Base-by-base conservation (phyloP, 495 filamentous ascomycete species). In the Collariella sp. region DNA sequence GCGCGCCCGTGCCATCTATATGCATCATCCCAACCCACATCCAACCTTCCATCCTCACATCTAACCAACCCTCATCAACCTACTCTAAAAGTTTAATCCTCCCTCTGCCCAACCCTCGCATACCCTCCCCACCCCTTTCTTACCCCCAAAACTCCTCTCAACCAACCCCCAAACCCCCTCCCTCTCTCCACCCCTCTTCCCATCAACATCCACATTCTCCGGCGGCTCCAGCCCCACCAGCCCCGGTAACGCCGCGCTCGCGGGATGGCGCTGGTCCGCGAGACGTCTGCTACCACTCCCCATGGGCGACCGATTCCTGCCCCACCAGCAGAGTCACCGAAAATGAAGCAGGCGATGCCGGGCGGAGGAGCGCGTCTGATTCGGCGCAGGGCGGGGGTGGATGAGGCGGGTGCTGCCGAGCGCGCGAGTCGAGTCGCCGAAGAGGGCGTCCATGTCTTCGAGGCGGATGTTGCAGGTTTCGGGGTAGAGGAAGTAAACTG, bases 401-500 rank as follows among this genome's bases (percentile, higher is more conserved):
- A 76, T 11, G 82, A 83, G 16, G 78, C 69, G n/a, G 74, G 73
- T 0, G 75, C n/a, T 75, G 24, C 78, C 83, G 35, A 85, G 73
- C 2, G 85, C 85, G 22, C 76, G 87, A 10, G 86, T 89, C 31
- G 89, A 86, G 70, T 96, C 91, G 41, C 91, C 91, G 62, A 96
- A 96, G 10, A 96, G 70, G 19, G 76, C 67, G 66, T 94, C 85
- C 93, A 98, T 98, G 60, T 98, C 94, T 71, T 98, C 93, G 56
- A 98, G 77, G 56, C 90, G 83, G 60, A 98, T 84, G 55, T 91
- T 91, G 61, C 89, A 89, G 0, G 93, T 98, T 71, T 98, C 93
- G 20, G 93, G 93, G 65, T 98, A 98, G 54, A 95, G 76, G 68
- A 96, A 96, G 67, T 89, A 98, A 20, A 98, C 93, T 96, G 15